Base-by-base conservation (phyloP, 352 stramenopile genomes). In the Globisporangium cystogenes region DNA sequence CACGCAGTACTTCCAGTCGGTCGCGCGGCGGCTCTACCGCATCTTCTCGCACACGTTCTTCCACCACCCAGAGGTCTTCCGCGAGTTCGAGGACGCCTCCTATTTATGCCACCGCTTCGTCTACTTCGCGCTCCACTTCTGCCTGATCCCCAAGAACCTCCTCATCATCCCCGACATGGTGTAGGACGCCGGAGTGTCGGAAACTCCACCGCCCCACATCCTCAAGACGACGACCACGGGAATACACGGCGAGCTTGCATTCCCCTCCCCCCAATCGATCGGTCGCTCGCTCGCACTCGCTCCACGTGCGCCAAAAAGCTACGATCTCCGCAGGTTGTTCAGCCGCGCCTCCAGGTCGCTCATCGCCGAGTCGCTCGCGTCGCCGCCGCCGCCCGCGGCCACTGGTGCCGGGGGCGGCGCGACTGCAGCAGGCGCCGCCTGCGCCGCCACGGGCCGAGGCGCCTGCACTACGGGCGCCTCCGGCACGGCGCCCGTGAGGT, bases 291-390 rank as follows among this genome's bases (percentile, higher is more conserved):
- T n/a, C 20, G 1, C n/a, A 7, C n/a, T 44, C 18, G 36, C 36
- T 16, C 36, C 36, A 21, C 36, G 11, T 6, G 3, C 36, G 36
- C 14, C 36, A 14, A 8, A 15, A 6, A 24, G 37, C 74, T 72
- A 90, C 51, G 78, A 89, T 63, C 79, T 75, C 49, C 82, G 77
- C 55, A 99, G 68, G 75, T 99, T 99, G 79, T 99, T 99, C 60
- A 99, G 77, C 56, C 96, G 79, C 48, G 87, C 89, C 75, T 99
- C 96, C 33, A 99, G 80, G 62, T 99, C 96, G 64, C 81, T 97
- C 48, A 99, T 88, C 42, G 91, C 88, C 20, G 91, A 83, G 57
- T 96, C 72, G 61, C 56, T 64, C 51, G 62, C 62, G 56, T 65
- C 68, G 40, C 64, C 69, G 45, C 64, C 69, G 45, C 67, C 77